Evolutionary conservation across 2,329 filamentous ascomycete species (phyloP).

Genomic region (Fusarium denticulatum): DNA sequence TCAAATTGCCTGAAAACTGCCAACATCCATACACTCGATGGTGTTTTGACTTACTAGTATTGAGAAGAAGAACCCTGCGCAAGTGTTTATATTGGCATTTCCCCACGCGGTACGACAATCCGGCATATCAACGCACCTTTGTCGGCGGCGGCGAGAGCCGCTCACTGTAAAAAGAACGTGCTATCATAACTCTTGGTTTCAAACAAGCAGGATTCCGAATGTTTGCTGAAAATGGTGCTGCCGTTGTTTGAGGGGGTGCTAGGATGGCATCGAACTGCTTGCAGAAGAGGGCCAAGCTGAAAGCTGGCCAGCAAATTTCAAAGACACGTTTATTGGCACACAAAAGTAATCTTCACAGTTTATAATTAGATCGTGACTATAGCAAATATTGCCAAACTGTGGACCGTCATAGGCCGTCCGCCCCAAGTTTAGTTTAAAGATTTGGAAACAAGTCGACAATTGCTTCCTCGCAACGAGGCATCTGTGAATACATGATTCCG

Average conservation of each 20-base stretch:
- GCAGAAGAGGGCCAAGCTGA: not conserved
- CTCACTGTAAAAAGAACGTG: not conserved
- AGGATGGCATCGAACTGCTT: not conserved
- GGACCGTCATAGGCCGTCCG: not conserved
- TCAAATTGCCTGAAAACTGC: not conserved
- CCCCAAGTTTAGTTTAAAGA: not conserved
- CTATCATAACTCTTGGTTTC: not conserved
- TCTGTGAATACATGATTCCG: slow-evolving; percentile 15
- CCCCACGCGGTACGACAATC: rapidly evolving
- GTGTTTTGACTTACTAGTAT: not conserved
- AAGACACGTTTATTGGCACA: not conserved
- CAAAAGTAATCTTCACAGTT: slow-evolving; percentile 1
- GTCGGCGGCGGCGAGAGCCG: not conserved
- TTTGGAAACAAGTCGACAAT: slow-evolving; percentile 6
- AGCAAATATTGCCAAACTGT: not conserved
- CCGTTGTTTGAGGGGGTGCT: not conserved
- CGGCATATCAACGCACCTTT: not conserved
- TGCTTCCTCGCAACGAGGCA: not conserved
- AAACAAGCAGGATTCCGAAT: not conserved
- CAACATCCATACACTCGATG: not conserved
- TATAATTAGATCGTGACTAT: slow-evolving; percentile 18
- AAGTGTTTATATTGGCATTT: not conserved
- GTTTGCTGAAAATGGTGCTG: not conserved
- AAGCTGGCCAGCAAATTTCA: not conserved
- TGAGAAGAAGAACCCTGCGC: not conserved